phyloP scores from a whole-genome alignment of 164 flowering plant genomes.

The Vitis riparia region DNA sequence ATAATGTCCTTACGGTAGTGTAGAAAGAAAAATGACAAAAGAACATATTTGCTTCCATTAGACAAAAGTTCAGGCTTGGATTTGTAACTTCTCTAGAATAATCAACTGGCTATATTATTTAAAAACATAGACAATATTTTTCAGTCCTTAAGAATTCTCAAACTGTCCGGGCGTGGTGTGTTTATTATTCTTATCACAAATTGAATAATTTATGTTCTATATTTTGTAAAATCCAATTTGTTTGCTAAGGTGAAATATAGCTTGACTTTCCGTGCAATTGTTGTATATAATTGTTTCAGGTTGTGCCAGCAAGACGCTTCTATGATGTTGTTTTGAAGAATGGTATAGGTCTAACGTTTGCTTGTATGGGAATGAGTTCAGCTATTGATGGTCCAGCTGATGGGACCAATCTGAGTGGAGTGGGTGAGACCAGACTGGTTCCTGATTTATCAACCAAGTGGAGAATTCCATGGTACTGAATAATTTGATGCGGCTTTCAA shows the following conservation, averaged over 20 bases:
- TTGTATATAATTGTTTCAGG: constrained; percentile 42
- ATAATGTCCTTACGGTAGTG: too few relatives aligned
- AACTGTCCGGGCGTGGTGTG: too few relatives aligned
- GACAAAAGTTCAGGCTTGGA: too few relatives aligned
- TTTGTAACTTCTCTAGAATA: too few relatives aligned
- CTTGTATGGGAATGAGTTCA: constrained; percentile 86
- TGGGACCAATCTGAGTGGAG: constrained; percentile 70
- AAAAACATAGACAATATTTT: not conserved
- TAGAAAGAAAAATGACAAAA: too few relatives aligned
- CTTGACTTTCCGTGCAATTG: constrained; percentile 2
- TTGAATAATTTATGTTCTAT: too few relatives aligned
- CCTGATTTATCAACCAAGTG: constrained; percentile 81
- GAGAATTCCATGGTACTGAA: constrained; percentile 77
- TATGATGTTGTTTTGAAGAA: constrained; percentile 47
- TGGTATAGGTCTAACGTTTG: constrained; percentile 86
- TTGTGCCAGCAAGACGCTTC: constrained; percentile 74
- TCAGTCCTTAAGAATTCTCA: not conserved
- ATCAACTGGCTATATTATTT: too few relatives aligned
- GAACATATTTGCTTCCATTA: too few relatives aligned
- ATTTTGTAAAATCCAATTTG: too few relatives aligned
- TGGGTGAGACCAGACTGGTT: constrained; percentile 86
- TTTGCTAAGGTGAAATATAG: too few relatives aligned
- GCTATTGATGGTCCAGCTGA: constrained; percentile 74
- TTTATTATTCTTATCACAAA: too few relatives aligned
- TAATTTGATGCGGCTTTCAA: not conserved